Conservation (phyloP, 164 flowering plant species). For the Piper longum region DNA sequence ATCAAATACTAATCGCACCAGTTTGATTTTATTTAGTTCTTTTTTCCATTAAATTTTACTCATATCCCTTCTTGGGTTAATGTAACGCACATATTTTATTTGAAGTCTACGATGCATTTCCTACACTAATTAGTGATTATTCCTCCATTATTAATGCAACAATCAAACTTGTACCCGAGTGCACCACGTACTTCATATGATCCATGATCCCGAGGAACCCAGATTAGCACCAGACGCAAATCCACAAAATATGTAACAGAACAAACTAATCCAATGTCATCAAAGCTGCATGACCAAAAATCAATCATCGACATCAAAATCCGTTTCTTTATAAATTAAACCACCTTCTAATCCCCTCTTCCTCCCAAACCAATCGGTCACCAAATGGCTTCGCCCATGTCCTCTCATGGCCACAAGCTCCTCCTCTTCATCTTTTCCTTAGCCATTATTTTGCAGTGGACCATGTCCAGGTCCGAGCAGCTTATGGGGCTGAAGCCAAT, state of each 20-base stretch:
- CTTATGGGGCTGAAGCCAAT: constrained; percentile 4
- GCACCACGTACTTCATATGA: not conserved
- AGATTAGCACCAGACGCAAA: not conserved
- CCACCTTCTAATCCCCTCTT: not conserved
- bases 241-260: not conserved
- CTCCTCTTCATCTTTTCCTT: not conserved
- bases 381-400: not conserved
- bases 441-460: not conserved
- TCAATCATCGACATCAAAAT: not conserved
- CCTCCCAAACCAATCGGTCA: not conserved
- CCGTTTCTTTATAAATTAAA: no score
- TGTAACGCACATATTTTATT: no score
- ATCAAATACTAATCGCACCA: no score
- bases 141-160: no score
- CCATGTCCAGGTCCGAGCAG: not conserved
- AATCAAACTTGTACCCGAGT: no score
- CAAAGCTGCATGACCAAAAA: not conserved
- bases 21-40: no score
- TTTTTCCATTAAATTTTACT: no score
- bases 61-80: no score
- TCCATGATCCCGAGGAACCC: not conserved
- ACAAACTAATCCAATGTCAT: not conserved
- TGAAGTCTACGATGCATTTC: no score
- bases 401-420: no score
- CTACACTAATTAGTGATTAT: no score